Evolutionary conservation across 2,329 filamentous ascomycete genomes (phyloP), one percentile per base, ranked within the genome.

Genomic region (Penicillium sp.): DNA sequence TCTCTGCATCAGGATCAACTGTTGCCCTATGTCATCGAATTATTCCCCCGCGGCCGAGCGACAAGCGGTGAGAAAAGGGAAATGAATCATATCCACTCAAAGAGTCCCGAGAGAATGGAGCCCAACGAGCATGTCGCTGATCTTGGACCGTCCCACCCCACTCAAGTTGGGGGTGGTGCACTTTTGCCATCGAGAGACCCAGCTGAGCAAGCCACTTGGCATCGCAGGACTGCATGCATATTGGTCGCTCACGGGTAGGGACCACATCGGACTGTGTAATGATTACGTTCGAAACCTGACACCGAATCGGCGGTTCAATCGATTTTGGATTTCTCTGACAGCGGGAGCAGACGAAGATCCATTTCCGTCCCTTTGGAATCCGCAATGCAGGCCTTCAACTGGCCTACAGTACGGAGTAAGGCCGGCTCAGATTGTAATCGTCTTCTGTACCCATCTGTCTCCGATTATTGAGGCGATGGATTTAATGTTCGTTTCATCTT

Each of bases 1-100:
- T n/a, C n/a, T n/a, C 42, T 42, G 39, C 35, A 35, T 18, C 33
- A n/a, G 27, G 10, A 18, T 20, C 28, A 29, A 10, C 27, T 23
- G 13, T n/a, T 26, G 18, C 33, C 12, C 16, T 8, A 18, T 34
- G 13, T 28, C 35, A 30, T 26, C 9, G 20, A 14, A 10, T 12
- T n/a, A 22, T 5, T 22, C 18, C 18, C 26, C 23, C 30, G 37
- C 30, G 34, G 29, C 28, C 15, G 14, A 25, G 18, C 25, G 47
- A 54, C 43, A 52, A 54, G 51, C 51, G 49, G 51, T 54, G 49
- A 47, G 20, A 37, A 28, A 22, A 36, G 35, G 34, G 15, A 40
- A 46, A 48, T 38, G 37, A 46, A 44, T 37, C 27, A 33, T 44
- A 29, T 44, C 42, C 44, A 39, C 28, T 34, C 6, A 18, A 39